phyloP scores from a whole-genome alignment of 1,284 basidiomycete genomes.

The Apiotrichum brassicae region DNA sequence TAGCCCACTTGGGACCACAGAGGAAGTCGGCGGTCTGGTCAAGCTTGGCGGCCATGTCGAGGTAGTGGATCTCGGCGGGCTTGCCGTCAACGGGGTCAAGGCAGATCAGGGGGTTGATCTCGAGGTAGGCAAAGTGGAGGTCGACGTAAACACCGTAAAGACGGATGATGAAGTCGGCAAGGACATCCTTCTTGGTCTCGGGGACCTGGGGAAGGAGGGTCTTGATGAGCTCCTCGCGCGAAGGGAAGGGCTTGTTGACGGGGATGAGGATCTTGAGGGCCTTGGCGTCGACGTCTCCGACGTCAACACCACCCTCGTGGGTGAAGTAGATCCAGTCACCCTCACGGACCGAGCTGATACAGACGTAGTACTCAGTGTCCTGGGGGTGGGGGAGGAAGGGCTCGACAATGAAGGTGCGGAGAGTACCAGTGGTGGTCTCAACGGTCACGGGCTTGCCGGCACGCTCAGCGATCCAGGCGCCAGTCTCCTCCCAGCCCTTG shows the following conservation, averaged over 20 bases:
- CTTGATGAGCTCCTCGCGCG: conserved; percentile 65
- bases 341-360: conserved; percentile 92
- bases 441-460: conserved; percentile 93
- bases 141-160: conserved; percentile 97
- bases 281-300: conserved; percentile 97
- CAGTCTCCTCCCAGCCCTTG: conserved; percentile 82
- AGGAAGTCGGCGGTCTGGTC: conserved; percentile 95
- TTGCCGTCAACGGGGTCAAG: conserved; percentile 72
- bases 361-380: conserved; percentile 95
- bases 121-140: conserved; percentile 89
- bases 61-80: conserved; percentile 81
- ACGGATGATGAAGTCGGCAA: conserved; percentile 88
- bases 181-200: conserved; percentile 70
- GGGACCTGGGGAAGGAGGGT: conserved; percentile 75
- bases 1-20: conserved; percentile 97
- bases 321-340: conserved; percentile 98
- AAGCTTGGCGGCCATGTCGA: conserved; percentile 99
- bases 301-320: conserved; percentile 97
- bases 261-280: conserved; percentile 84
- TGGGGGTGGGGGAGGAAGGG: conserved; percentile 94
- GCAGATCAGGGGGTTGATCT: conserved; percentile 97
- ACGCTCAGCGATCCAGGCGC: conserved; percentile 77
- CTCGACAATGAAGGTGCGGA: conserved; percentile 97
- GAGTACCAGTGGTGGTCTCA: conserved; percentile 84
- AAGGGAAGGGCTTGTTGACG: conserved; percentile 69